Evolutionary conservation across 208 protist genomes (phyloP).

Genomic region (Leishmania arabica): DNA sequence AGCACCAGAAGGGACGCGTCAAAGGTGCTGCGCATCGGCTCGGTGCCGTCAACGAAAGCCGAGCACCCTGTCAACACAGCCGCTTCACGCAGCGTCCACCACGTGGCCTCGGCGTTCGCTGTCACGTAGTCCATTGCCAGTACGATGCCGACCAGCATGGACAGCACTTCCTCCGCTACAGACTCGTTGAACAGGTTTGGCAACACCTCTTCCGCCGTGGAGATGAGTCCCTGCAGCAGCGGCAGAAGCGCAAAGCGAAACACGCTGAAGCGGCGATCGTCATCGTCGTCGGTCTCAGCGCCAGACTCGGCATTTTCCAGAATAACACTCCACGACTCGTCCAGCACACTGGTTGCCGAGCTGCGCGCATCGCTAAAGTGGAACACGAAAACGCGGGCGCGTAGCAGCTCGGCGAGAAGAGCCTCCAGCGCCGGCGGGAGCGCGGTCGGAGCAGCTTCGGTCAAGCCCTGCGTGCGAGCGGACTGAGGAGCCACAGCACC

Average conservation of each 20-base stretch:
- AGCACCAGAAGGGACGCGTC: slow-evolving; percentile 28
- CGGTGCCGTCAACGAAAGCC: background rate
- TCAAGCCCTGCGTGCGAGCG: background rate
- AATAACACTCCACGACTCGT: slow-evolving; percentile 78
- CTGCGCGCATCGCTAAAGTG: slow-evolving; percentile 50
- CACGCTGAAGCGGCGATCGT: slow-evolving; percentile 55
- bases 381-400: slow-evolving; percentile 51
- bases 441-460: slow-evolving; percentile 2
- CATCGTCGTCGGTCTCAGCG: slow-evolving; percentile 41
- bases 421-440: slow-evolving; percentile 15
- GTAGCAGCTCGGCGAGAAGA: slow-evolving; percentile 41
- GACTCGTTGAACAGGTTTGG: slow-evolving; percentile 52
- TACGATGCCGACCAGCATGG: slow-evolving; percentile 69
- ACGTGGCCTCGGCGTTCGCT: background rate
- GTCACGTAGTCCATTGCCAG: slow-evolving; percentile 78
- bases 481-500: background rate
- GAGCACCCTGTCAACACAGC: background rate
- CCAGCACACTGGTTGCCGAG: slow-evolving; percentile 60
- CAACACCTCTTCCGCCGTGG: slow-evolving; percentile 73
- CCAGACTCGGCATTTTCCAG: slow-evolving; percentile 65
- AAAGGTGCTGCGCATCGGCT: slow-evolving; percentile 4
- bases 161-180: slow-evolving; percentile 65
- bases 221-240: slow-evolving; percentile 77
- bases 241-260: slow-evolving; percentile 77
- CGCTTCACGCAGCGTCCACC: slow-evolving; percentile 9